These are phyloP conservation scores for Sporothrix phasma DNA, from an alignment of 2,329 filamentous ascomycete species.

Conservation along the genomic window DNA sequence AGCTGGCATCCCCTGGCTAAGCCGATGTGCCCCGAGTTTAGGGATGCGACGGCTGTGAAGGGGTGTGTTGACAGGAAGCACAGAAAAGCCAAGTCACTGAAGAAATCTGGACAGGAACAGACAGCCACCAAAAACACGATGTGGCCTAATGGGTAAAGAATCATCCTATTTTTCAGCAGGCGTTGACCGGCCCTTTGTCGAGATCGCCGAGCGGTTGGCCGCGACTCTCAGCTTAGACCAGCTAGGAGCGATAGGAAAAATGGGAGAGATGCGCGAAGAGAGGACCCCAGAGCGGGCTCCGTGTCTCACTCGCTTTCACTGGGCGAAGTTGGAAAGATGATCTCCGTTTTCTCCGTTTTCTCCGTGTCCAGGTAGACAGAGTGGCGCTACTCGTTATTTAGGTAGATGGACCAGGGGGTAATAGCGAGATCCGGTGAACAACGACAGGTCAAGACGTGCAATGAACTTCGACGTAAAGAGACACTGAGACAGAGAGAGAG, in stretches of 20 bases:
- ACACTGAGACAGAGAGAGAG: too few relatives aligned
- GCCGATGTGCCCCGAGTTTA: not conserved
- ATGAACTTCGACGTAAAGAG: too few relatives aligned
- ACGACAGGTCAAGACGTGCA: too few relatives aligned
- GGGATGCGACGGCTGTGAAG: not conserved
- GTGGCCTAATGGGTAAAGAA: not conserved
- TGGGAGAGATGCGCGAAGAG: not conserved
- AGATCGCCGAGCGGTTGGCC: slow-evolving; percentile 4
- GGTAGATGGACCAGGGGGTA: too few relatives aligned
- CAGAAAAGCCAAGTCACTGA: not conserved
- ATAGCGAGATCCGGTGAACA: too few relatives aligned
- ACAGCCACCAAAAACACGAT: not conserved
- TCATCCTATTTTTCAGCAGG: slow-evolving; percentile 13
- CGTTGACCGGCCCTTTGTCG: slow-evolving; percentile 11
- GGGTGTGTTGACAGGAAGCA: not conserved
- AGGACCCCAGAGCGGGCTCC: not conserved
- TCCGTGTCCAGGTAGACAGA: too few relatives aligned
- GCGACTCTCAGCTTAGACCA: slow-evolving; percentile 5
- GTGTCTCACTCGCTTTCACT: not conserved
- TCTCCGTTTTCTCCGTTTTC: not conserved
- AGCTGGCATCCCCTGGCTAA: not conserved
- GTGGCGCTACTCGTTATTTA: too few relatives aligned
- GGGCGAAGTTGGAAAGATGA: not conserved
- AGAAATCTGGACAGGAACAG: not conserved
- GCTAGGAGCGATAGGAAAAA: not conserved